Evolutionary conservation across 345 rosid species (phyloP).

Genomic region (Mangifera indica): DNA sequence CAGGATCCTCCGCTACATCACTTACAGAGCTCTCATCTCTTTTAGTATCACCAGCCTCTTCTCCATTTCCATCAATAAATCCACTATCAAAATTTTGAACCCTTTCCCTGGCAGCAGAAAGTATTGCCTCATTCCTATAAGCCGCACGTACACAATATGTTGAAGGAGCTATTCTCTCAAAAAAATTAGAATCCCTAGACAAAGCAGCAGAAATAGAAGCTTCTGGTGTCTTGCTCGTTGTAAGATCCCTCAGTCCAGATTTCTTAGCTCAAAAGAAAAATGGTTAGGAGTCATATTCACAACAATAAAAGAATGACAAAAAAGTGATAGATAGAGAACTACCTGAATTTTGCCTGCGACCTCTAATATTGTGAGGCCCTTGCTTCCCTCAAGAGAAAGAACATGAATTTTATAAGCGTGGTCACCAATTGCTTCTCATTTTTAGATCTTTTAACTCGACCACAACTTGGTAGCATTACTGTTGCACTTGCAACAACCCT

Average conservation of each 20-base stretch:
- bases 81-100: conserved; percentile 62
- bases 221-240: conserved; percentile 95
- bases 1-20: conserved; percentile 74
- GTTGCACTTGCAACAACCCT: neutral
- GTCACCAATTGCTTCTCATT: neutral
- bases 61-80: conserved; percentile 54
- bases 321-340: conserved; percentile 12
- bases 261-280: conserved; percentile 40
- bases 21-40: conserved; percentile 86
- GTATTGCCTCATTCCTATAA: conserved; percentile 73
- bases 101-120: conserved; percentile 77
- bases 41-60: conserved; percentile 82
- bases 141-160: conserved; percentile 80
- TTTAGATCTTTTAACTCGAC: neutral
- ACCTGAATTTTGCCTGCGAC: conserved; percentile 95
- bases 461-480: neutral
- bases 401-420: conserved; percentile 37
- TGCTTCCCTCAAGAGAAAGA: conserved; percentile 73
- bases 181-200: conserved; percentile 88
- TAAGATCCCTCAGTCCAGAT: conserved; percentile 89
- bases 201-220: conserved; percentile 93
- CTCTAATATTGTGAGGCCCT: conserved; percentile 76
- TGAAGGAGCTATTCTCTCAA: conserved; percentile 93
- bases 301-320: neutral
- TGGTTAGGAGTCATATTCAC: neutral